Evolutionary conservation across 768 basidiomycete genomes (phyloP).

Genomic region (Amanita brunnescens): DNA sequence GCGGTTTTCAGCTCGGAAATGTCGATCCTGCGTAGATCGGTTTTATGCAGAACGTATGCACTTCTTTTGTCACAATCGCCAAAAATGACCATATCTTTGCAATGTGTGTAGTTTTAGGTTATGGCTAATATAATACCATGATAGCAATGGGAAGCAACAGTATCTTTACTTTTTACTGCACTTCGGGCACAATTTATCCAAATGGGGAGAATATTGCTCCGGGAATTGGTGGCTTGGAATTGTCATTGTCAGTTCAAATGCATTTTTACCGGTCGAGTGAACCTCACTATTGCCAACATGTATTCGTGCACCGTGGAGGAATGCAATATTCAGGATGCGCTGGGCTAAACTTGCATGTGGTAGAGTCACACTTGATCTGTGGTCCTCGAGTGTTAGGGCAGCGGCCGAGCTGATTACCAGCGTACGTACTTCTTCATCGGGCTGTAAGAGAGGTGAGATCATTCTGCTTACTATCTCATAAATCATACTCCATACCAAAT

Average conservation of each 20-base stretch:
- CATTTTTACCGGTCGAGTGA: neutral
- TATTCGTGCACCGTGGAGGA: slow-evolving; percentile 42
- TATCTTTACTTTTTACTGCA: slow-evolving; percentile 20
- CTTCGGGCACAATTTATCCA: slow-evolving; percentile 50
- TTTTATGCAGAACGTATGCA: neutral
- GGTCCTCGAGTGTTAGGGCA: neutral
- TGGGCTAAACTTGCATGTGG: slow-evolving; percentile 56
- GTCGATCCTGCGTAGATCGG: neutral
- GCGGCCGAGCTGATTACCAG: neutral
- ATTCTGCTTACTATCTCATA: neutral
- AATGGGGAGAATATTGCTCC: slow-evolving; percentile 60
- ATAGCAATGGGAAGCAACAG: neutral
- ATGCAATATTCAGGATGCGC: slow-evolving; percentile 41
- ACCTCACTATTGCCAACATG: slow-evolving; percentile 68
- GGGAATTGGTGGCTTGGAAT: slow-evolving; percentile 48
- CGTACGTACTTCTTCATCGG: slow-evolving; percentile 45
- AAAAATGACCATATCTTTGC: neutral
- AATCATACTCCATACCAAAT: slow-evolving; percentile 28
- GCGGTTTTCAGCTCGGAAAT: too few species aligned
- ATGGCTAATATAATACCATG: slow-evolving; percentile 1
- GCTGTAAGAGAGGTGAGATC: slow-evolving; percentile 23
- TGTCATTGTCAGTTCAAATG: slow-evolving; percentile 8
- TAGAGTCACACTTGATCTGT: slow-evolving; percentile 55
- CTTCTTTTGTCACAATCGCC: neutral
- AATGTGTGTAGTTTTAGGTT: slow-evolving; percentile 5